Conservation (phyloP, 2,329 filamentous ascomycete species). For the Xylaria multiplex region DNA sequence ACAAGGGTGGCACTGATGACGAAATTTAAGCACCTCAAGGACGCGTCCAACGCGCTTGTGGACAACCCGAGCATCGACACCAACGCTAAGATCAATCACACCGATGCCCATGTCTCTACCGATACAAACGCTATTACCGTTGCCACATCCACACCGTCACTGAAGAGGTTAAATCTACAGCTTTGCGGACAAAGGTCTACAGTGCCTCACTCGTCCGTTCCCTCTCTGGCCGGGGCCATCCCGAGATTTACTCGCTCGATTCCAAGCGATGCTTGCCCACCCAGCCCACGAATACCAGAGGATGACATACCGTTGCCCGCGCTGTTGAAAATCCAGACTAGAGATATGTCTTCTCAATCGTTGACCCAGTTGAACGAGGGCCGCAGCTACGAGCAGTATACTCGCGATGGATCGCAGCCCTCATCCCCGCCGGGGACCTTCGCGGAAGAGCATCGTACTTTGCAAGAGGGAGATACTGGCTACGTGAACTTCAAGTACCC, state of each 20-base stretch:
- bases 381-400: slow-evolving; percentile 63
- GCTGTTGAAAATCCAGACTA: slow-evolving; percentile 46
- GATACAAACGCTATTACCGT: not conserved
- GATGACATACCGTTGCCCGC: slow-evolving; percentile 32
- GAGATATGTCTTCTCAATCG: slow-evolving; percentile 60
- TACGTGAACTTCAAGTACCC: slow-evolving; percentile 55
- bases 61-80: slow-evolving; percentile 8
- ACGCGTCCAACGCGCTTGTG: slow-evolving; percentile 42
- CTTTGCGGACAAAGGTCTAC: not conserved
- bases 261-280: slow-evolving; percentile 32
- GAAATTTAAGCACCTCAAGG: slow-evolving; percentile 36
- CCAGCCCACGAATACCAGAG: slow-evolving; percentile 33
- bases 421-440: slow-evolving; percentile 45
- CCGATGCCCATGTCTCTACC: not conserved
- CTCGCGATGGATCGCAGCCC: slow-evolving; percentile 42
- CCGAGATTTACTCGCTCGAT: slow-evolving; percentile 18
- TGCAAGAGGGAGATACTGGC: slow-evolving; percentile 61
- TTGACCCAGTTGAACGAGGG: slow-evolving; percentile 67
- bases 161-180: slow-evolving; percentile 24
- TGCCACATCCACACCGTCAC: slow-evolving; percentile 10
- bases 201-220: slow-evolving; percentile 11
- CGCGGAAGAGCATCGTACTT: slow-evolving; percentile 48
- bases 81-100: not conserved
- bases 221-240: slow-evolving; percentile 10
- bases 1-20: slow-evolving; percentile 47